Conservation (phyloP, 2,329 filamentous ascomycete genomes). For the Xylariaceae sp. region DNA sequence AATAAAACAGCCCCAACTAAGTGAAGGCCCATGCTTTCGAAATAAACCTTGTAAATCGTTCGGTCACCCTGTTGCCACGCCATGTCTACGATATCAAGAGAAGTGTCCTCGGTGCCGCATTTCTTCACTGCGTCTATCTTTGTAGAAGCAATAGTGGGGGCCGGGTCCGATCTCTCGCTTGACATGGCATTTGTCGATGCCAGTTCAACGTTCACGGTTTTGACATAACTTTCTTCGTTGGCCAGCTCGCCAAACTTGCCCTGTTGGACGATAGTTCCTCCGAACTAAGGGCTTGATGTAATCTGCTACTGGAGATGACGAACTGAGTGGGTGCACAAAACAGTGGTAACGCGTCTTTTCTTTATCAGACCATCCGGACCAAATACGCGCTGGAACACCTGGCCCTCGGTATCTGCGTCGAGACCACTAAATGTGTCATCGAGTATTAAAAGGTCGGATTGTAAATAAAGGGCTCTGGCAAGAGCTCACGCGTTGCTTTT, state of each 20-base stretch:
- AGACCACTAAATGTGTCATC: conserved; percentile 38
- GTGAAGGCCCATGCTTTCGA: conserved; percentile 20
- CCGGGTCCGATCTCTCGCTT: too few relatives aligned
- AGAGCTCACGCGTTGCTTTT: conserved; percentile 41
- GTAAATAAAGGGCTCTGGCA: conserved; percentile 34
- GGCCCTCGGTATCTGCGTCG: conserved; percentile 33
- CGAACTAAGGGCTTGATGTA: conserved; percentile 45
- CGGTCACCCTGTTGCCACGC: conserved; percentile 15
- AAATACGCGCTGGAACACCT: conserved; percentile 33
- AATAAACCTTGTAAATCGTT: conserved; percentile 22
- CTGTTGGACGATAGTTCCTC: conserved; percentile 42
- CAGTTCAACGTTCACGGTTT: conserved; percentile 19
- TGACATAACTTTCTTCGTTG: conserved; percentile 23
- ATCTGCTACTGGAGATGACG: conserved; percentile 40
- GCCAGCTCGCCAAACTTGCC: conserved; percentile 38
- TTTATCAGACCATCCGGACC: conserved; percentile 25
- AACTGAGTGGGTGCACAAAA: conserved; percentile 41
- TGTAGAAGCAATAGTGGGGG: too few relatives aligned
- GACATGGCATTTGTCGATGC: conserved; percentile 8
- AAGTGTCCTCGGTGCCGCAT: too few relatives aligned
- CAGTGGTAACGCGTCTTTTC: conserved; percentile 22
- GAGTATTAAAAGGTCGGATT: conserved; percentile 30
- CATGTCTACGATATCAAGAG: too few relatives aligned
- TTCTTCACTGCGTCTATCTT: too few relatives aligned
- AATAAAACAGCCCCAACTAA: conserved; percentile 12